These are phyloP conservation scores for Micromonas pusilla DNA, from an alignment of 139 green algal genomes.

Conservation along the genomic window DNA sequence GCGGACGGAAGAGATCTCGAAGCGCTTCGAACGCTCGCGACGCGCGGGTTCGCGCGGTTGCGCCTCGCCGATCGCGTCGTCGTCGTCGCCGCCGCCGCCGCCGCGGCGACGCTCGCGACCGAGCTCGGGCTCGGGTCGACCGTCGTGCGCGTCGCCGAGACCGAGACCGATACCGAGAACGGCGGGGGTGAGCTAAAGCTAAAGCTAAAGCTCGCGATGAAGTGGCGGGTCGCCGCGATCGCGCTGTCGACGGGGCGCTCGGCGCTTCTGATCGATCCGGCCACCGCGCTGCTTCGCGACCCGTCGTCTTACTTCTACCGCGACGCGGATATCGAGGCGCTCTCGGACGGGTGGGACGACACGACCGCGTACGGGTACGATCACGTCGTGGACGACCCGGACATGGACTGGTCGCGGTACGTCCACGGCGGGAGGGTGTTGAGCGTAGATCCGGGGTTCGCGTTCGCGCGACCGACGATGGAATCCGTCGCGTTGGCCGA, in stretches of 20 bases:
- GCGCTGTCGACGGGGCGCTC: background rate
- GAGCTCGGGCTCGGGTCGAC: no score
- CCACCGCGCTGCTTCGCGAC: conserved; percentile 25
- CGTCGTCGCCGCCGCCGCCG: background rate
- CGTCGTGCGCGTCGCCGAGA: no score
- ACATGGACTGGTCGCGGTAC: conserved; percentile 34
- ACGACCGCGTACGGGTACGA: conserved; percentile 39
- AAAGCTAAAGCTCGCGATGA: conserved; percentile 6
- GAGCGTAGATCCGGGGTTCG: conserved; percentile 13
- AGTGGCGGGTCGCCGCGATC: conserved; percentile 16
- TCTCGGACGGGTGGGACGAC: conserved; percentile 33
- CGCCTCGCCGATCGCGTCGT: background rate
- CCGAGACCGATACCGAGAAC: no score
- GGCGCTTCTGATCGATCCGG: conserved; percentile 16
- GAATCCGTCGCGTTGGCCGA: conserved; percentile 2
- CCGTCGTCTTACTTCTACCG: conserved; percentile 29
- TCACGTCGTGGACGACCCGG: conserved; percentile 35
- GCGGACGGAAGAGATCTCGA: background rate
- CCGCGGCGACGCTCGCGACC: background rate
- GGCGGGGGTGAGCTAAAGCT: no score
- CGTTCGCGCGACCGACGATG: conserved; percentile 11
- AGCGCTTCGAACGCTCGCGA: background rate
- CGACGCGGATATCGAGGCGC: conserved; percentile 35
- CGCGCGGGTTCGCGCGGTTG: background rate
- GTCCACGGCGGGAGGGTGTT: conserved; percentile 25